Base-by-base conservation (phyloP, 257 asterid species). In the Fraxinus quadrangulata region DNA sequence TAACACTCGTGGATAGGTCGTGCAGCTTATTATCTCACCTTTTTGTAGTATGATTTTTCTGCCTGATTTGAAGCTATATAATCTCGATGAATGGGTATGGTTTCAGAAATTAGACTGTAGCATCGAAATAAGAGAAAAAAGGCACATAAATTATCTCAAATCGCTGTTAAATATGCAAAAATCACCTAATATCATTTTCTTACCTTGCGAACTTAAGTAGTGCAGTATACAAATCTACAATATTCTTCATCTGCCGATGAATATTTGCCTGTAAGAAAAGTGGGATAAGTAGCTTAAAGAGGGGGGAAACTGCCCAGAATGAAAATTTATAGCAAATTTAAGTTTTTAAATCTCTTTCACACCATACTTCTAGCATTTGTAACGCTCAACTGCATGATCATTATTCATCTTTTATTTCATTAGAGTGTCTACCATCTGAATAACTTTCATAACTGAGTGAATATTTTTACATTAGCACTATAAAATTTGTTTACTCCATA, bases 51-150 rank as follows among this genome's bases (percentile, higher is more conserved):
- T 4, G 69, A 63, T 63, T 23, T 63, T 26, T 63, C 69, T 2
- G 69, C 69, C 69, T 63, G 69, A 63, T 63, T 63, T 63, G 69
- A 63, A 63, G 69, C 16, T 24, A 63, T 24, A 24, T 63, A 63
- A 3, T 63, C 34, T 63, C 69, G 69, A 63, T 63, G 69, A 63
- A 63, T 23, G 12, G 69, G 69, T 23, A 63, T 23, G 34, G 69
- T 63, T 24, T 63, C 69, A 63, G 69, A 10, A 9, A 63, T 9
- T 31, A 63, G 33, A 63, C 69, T 63, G 69, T 63, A 24, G 69
- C 21, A 19, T 63, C 69, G 7, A 26, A 63, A 23, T 16, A 63
- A 63, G 14, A 16, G 26, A 59, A 59, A 23, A 59, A 10, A 3
- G n/a, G 33, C 33, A 11, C 33, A 63, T 63, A 23, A 63, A 63